Conservation (phyloP, 163 green algal genomes). For the Smithsoniella earleae region DNA sequence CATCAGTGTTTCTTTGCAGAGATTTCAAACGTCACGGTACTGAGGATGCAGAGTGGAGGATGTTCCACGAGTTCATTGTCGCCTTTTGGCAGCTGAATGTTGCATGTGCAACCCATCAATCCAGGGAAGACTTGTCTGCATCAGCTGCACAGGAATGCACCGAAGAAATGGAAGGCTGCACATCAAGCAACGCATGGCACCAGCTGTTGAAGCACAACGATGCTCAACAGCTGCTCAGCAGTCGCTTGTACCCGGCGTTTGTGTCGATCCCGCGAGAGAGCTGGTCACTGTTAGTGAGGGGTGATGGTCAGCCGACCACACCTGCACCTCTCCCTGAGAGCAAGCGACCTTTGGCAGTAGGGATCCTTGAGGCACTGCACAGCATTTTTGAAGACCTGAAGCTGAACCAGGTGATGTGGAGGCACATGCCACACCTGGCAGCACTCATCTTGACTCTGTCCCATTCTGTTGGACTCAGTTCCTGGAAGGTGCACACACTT, state of each 20-base stretch:
- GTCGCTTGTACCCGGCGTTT: constrained; percentile 26
- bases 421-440: constrained; percentile 12
- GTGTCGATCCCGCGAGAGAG: neutral
- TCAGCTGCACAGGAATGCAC: neutral
- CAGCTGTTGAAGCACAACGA: neutral
- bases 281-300: neutral
- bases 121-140: neutral
- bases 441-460: neutral
- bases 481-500: constrained; percentile 17
- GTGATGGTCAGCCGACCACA: too few relatives aligned
- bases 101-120: neutral
- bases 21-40: neutral
- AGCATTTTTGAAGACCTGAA: constrained; percentile 70
- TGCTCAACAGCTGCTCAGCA: neutral
- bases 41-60: constrained; percentile 11
- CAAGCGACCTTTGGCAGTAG: neutral
- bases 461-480: neutral
- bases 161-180: neutral
- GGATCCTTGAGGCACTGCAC: constrained; percentile 51
- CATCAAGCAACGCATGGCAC: neutral
- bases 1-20: too few relatives aligned
- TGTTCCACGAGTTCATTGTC: constrained; percentile 3
- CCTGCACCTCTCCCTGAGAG: too few relatives aligned
- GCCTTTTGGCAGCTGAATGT: neutral
- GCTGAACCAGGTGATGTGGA: constrained; percentile 49